Base-by-base conservation (phyloP, 768 basidiomycete species). In the Lepiota venenata region DNA sequence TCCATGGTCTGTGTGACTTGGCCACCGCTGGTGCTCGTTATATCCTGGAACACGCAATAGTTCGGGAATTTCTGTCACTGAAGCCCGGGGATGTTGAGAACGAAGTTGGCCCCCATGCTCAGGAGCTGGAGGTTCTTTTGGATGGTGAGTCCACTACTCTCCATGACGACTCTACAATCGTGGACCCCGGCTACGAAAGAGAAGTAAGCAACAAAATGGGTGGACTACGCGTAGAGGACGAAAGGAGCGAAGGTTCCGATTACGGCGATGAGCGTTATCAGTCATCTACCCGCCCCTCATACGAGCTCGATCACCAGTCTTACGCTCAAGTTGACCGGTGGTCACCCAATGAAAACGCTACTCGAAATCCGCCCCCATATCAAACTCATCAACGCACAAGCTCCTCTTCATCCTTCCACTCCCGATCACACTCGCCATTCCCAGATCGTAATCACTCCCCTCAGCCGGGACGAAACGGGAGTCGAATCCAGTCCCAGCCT, bases 1-100 rank as follows among this genome's bases (percentile, higher is more conserved):
- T 98, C 36, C 80, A 81, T 63, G 82, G 84, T 50, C 77, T 99
- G 12, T 89, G 92, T 66, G 79, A 78, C 27, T 76, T 99, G 35
- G 84, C 81, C 63, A 68, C 72, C 52, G 72, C 74, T 14, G 85
- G 85, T 2, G 86, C 84, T 12, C 84, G 84, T 41, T 88, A 94
- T 65, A 83, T 99, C 52, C 73, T 97, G 21, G 86, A 93, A 57
- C 84, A 93, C 65, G 72, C 75, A 11, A 82, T 94, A 38, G 81
- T 97, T 38, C 82, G 93, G 50, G 78, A 80, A 50, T 99, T 98
- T 69, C 78, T 98, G 51, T 76, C 89, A 4, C 76, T 88, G 15
- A 90, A 89, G 63, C 85, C 91, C 1, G 97, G 97, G 4, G 94
- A 98, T 63, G 82, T 87, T 11, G 86, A 85, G 58, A 84, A 82